phyloP scores from a whole-genome alignment of 768 basidiomycete species.

The Boletus sensibilis region DNA sequence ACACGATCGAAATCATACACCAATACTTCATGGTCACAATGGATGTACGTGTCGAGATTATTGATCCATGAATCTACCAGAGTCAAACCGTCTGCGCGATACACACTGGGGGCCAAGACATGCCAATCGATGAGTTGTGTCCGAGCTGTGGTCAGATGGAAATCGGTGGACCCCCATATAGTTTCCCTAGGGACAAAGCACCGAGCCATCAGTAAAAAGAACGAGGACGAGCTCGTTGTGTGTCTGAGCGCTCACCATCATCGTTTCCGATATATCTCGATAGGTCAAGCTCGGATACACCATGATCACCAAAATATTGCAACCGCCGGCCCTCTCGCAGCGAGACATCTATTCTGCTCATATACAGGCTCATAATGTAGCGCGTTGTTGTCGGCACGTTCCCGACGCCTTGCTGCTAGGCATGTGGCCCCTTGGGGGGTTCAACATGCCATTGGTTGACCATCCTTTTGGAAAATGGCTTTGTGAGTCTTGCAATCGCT shows the following conservation, averaged over 20 bases:
- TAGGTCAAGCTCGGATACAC: background rate
- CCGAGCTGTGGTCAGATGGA: background rate
- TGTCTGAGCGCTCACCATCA: background rate
- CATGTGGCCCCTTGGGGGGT: no score
- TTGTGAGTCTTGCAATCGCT: background rate
- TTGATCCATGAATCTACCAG: background rate
- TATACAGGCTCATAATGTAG: background rate
- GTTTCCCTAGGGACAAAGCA: no score
- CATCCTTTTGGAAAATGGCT: background rate
- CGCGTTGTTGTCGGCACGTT: background rate
- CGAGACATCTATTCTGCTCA: background rate
- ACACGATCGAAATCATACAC: background rate
- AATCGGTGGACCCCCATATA: background rate
- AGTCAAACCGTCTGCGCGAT: no score
- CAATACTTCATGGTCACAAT: background rate
- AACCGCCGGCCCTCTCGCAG: background rate
- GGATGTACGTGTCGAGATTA: background rate
- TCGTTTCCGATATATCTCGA: background rate
- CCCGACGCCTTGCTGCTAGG: background rate
- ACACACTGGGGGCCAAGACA: background rate
- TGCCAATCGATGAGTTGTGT: background rate
- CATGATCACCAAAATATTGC: background rate
- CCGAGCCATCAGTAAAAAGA: no score
- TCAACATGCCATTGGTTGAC: no score
- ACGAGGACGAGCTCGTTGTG: no score